A percentile compares a stretch with the other conserved stretches of the same genome.
phyloP scores from a whole-genome alignment of 139 green algal genomes.

The Asterochloris sp. region DNA sequence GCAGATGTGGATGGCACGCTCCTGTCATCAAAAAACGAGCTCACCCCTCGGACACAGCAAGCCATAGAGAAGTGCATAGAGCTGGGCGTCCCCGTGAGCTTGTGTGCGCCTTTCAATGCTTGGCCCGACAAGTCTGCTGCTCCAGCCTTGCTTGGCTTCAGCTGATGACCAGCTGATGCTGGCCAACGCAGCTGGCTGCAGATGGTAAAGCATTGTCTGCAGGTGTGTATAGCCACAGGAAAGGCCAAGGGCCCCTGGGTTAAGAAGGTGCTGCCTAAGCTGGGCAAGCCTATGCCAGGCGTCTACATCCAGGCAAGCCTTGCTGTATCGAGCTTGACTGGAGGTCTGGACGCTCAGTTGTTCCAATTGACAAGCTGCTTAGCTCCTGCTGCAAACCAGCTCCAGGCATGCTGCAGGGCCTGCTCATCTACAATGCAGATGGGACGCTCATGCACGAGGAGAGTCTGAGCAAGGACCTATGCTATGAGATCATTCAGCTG shows the following conservation, averaged over 20 bases:
- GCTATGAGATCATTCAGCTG: constrained; percentile 52
- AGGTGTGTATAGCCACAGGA: constrained; percentile 74
- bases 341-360: no score
- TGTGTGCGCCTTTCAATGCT: background rate
- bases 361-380: no score
- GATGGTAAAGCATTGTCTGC: background rate
- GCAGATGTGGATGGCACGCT: constrained; percentile 83
- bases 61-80: constrained; percentile 24
- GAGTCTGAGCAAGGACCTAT: constrained; percentile 43
- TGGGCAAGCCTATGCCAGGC: constrained; percentile 27
- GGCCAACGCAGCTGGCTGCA: background rate
- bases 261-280: constrained; percentile 33
- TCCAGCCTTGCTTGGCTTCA: background rate
- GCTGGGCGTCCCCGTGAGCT: constrained; percentile 37
- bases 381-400: no score
- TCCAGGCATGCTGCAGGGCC: constrained; percentile 42
- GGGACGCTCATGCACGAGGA: constrained; percentile 47
- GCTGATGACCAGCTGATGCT: background rate
- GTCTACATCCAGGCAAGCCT: constrained; percentile 5
- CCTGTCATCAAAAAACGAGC: constrained; percentile 59
- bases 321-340: no score
- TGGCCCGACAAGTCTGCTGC: no score
- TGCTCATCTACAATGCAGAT: constrained; percentile 56
- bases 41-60: constrained; percentile 43
- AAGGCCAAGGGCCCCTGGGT: constrained; percentile 68